A percentile compares a stretch with the other conserved stretches of the same genome.
Conservation (phyloP, 495 filamentous ascomycete genomes). For the Glutinoglossum americanum region DNA sequence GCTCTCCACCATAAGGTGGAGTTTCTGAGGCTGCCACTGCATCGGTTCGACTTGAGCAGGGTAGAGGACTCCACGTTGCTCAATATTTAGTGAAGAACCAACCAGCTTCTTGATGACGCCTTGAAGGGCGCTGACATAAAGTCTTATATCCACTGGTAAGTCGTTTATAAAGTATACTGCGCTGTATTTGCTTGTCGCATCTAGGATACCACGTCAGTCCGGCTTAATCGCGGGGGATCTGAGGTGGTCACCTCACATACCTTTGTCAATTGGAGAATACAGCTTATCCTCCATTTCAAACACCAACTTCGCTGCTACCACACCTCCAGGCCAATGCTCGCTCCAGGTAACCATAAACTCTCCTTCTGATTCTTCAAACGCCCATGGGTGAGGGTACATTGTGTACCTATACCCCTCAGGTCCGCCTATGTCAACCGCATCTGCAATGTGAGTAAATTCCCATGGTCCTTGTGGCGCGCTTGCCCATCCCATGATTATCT, state of each 20-base stretch:
- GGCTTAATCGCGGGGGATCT: background rate
- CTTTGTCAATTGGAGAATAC: background rate
- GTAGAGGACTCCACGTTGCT: background rate
- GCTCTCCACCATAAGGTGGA: background rate
- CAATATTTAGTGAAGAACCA: background rate
- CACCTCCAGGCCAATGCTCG: slow-evolving; percentile 12
- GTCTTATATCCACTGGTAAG: background rate
- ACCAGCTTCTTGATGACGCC: background rate
- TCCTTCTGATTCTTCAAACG: slow-evolving; percentile 7
- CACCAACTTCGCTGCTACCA: slow-evolving; percentile 10
- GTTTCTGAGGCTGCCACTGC: background rate
- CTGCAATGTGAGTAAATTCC: slow-evolving; percentile 7
- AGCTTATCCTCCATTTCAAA: slow-evolving; percentile 1
- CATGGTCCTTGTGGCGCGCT: slow-evolving; percentile 12
- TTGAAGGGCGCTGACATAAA: background rate
- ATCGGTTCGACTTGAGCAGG: background rate
- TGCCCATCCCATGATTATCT: slow-evolving; percentile 11
- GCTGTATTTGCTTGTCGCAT: background rate
- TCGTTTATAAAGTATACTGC: background rate
- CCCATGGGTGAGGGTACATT: slow-evolving; percentile 16
- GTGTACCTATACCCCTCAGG: slow-evolving; percentile 10
- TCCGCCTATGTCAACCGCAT: slow-evolving; percentile 7
- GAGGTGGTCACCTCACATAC: background rate
- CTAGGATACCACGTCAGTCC: background rate
- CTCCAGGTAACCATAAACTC: slow-evolving; percentile 17